Evolutionary conservation across 495 filamentous ascomycete genomes (phyloP), one percentile per base, ranked within the genome.

Genomic region (Penicillium atrosanguineum): DNA sequence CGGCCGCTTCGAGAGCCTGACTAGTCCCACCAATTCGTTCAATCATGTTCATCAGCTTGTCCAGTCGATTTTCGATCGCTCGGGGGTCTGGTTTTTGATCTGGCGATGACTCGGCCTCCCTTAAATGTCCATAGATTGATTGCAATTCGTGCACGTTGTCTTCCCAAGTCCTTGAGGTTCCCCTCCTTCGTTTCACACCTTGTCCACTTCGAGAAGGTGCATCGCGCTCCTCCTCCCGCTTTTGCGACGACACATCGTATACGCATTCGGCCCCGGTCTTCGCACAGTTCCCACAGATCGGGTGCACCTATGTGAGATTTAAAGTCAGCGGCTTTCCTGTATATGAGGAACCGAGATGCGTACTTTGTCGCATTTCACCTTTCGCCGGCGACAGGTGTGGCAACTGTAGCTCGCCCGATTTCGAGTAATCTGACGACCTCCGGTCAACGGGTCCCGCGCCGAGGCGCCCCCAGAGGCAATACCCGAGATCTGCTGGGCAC

Each of bases 401-500:
- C 76, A 79, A 55, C 74, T 78, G 55, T 78, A 78, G 53, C 74
- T 77, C 26, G 73, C 66, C 50, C 76, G 73, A 44, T 76, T 79
- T 3, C 76, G 72, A 23, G 76, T 79, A 39, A 79, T 79, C 52
- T 77, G 74, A 44, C 73, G 72, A 44, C 62, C 64, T 36, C 63
- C 56, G 6, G 57, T 59, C 14, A 67, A 45, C 19, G 66, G 49
- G n/a, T 41, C 61, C 40, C 56, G 60, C 42, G 52, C 40, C 21
- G 58, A 58, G 31, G 46, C 39, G 20, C 38, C 26, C 25, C 52
- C 50, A 18, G 55, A 56, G 39, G 19, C 7, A 20, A 23, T 7
- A 7, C 52, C 49, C 57, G 44, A 44, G 19, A 40, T 26, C 25
- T 52, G 20, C 37, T 55, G 36, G 38, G 18, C 16, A 16, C 46